Evolutionary conservation across 345 rosid species (phyloP).

Genomic region (Bretschneidera sinensis): DNA sequence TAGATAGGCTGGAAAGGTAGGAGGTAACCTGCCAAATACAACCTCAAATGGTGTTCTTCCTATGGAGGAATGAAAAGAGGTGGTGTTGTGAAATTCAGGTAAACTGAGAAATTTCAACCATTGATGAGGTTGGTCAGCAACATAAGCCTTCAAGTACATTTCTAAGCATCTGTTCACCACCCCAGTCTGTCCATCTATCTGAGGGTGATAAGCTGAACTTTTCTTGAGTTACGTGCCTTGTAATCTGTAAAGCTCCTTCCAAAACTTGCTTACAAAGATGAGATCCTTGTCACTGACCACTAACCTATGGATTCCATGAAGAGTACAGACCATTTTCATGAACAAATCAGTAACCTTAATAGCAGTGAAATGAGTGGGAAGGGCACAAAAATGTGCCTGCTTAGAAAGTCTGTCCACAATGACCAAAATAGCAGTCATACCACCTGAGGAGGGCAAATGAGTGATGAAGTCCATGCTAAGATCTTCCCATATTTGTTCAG

Average conservation of each 20-base stretch:
- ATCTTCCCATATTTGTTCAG: no score
- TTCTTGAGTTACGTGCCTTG: neutral
- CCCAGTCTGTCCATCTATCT: neutral
- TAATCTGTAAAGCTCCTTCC: neutral
- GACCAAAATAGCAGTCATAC: no score
- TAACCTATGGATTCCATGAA: neutral
- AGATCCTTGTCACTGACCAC: neutral
- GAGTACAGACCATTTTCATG: no score
- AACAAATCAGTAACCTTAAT: no score
- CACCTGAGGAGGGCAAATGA: no score
- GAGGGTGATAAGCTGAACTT: neutral
- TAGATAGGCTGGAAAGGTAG: neutral
- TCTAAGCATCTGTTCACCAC: neutral
- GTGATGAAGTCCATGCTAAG: no score
- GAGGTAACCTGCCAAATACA: neutral
- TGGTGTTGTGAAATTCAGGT: neutral
- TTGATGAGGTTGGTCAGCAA: neutral
- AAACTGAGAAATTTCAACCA: neutral
- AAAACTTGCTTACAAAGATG: neutral
- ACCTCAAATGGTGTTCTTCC: neutral
- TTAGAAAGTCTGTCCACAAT: no score
- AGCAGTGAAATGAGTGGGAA: no score
- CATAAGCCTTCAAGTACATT: neutral
- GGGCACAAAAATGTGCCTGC: no score
- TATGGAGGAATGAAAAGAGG: neutral